These are phyloP conservation scores for Lunularia cruciata DNA, from an alignment of 225 moss, liverwort and hornwort species.

Conservation along the genomic window DNA sequence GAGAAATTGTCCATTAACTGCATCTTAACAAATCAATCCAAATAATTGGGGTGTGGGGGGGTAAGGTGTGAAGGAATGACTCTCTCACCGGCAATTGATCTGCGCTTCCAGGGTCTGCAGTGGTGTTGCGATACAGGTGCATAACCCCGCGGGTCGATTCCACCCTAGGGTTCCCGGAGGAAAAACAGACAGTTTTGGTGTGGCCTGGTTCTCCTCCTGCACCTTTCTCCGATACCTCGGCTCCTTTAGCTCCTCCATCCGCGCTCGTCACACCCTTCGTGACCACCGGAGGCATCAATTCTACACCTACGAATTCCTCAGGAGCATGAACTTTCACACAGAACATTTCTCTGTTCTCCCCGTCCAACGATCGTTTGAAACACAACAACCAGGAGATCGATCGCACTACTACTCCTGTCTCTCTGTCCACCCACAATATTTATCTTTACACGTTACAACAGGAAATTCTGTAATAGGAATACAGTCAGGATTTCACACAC, in stretches of 20 bases:
- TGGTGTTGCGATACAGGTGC: conserved; percentile 83
- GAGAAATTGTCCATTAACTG: no score
- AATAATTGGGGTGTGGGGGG: no score
- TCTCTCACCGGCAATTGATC: conserved; percentile 73
- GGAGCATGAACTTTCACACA: conserved; percentile 45
- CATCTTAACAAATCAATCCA: no score
- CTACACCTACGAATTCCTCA: conserved; percentile 31
- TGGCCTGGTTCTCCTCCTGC: conserved; percentile 30
- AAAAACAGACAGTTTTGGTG: conserved; percentile 71
- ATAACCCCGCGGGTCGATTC: conserved; percentile 86
- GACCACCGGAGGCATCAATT: conserved; percentile 32
- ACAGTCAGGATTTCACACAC: no score
- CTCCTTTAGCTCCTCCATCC: conserved; percentile 17
- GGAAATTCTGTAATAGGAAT: no score
- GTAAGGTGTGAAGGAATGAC: no score
- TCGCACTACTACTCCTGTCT: no score
- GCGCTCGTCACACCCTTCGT: background rate
- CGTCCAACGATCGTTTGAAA: no score
- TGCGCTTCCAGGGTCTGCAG: conserved; percentile 68
- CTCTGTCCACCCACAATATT: no score
- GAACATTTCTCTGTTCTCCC: conserved; percentile 34
- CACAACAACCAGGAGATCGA: no score
- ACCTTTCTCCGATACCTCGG: conserved; percentile 20
- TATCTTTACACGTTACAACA: no score
- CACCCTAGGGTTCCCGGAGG: conserved; percentile 88